Evolutionary conservation across 352 stramenopile genomes (phyloP).

Genomic region (Globisporangium viniferum): DNA sequence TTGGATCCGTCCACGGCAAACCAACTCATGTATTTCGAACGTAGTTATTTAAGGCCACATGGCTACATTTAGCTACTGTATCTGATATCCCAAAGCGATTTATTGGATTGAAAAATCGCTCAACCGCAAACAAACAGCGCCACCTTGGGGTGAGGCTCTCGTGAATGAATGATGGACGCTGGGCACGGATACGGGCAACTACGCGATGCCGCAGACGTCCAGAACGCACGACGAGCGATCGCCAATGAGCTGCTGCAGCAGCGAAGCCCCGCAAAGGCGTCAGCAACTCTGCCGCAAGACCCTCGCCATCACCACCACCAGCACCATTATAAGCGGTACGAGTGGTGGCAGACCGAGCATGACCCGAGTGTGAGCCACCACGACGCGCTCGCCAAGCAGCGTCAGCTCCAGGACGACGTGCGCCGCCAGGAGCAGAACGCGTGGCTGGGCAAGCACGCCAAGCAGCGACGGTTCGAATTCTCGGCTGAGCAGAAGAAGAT

Average conservation of each 20-base stretch:
- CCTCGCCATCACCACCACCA: not conserved
- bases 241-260: slow-evolving; percentile 7
- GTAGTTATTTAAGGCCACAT: slow-evolving; percentile 1
- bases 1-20: too few relatives aligned
- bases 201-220: slow-evolving; percentile 11
- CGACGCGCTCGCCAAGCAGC: slow-evolving; percentile 26
- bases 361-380: slow-evolving; percentile 17
- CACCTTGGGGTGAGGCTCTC: too few relatives aligned
- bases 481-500: slow-evolving; percentile 70
- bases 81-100: too few relatives aligned
- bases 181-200: slow-evolving; percentile 15
- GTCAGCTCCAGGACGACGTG: slow-evolving; percentile 44
- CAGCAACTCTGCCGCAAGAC: not conserved
- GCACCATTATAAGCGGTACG: slow-evolving; percentile 9
- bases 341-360: slow-evolving; percentile 36
- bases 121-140: too few relatives aligned
- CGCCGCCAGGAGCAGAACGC: slow-evolving; percentile 58
- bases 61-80: slow-evolving; percentile 6
- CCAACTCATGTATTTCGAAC: too few relatives aligned
- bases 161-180: slow-evolving; percentile 9
- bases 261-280: not conserved
- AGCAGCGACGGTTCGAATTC: slow-evolving; percentile 61
- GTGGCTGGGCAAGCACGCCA: slow-evolving; percentile 68
- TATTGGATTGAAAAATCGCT: too few relatives aligned
- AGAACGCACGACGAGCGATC: slow-evolving; percentile 14